A percentile compares a stretch with the other conserved stretches of the same genome.
These are phyloP conservation scores for Ascomycota sp. DNA, from an alignment of 2,329 filamentous ascomycete species.

Conservation along the genomic window DNA sequence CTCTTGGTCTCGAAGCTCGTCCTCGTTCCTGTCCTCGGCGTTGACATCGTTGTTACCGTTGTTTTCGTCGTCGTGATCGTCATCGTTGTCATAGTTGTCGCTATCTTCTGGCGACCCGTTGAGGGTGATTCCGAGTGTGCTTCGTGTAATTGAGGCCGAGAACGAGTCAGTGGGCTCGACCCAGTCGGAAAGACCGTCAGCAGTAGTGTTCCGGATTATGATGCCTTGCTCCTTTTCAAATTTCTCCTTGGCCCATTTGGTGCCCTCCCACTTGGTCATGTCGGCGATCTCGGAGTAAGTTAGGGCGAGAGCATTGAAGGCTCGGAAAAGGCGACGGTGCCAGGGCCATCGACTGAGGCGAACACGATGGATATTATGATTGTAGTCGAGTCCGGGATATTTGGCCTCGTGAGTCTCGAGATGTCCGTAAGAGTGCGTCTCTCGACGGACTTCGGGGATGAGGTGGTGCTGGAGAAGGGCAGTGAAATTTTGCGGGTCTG, in stretches of 20 bases:
- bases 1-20: too few species aligned
- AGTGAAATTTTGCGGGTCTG: slow-evolving; percentile 52
- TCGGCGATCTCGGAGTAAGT: slow-evolving; percentile 49
- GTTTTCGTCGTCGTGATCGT: slow-evolving; percentile 15
- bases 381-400: slow-evolving; percentile 67
- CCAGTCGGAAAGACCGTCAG: slow-evolving; percentile 45
- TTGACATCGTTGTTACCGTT: slow-evolving; percentile 10
- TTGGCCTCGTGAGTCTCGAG: slow-evolving; percentile 63
- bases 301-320: slow-evolving; percentile 49
- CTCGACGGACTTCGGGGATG: slow-evolving; percentile 58
- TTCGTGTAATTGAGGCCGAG: too few species aligned
- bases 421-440: slow-evolving; percentile 64
- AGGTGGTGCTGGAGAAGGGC: slow-evolving; percentile 49
- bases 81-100: slow-evolving; percentile 12
- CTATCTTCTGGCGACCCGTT: slow-evolving; percentile 4
- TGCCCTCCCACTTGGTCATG: slow-evolving; percentile 68
- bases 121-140: slow-evolving; percentile 3
- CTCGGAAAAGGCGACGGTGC: slow-evolving; percentile 56
- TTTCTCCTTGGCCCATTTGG: slow-evolving; percentile 62
- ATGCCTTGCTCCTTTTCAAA: slow-evolving; percentile 59
- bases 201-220: slow-evolving; percentile 49
- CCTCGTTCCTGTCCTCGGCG: slow-evolving; percentile 14
- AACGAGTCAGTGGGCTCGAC: slow-evolving; percentile 7
- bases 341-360: slow-evolving; percentile 60
- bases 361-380: slow-evolving; percentile 49